These are phyloP conservation scores for Alternaria panax DNA, from an alignment of 2,329 filamentous ascomycete species.

Conservation along the genomic window DNA sequence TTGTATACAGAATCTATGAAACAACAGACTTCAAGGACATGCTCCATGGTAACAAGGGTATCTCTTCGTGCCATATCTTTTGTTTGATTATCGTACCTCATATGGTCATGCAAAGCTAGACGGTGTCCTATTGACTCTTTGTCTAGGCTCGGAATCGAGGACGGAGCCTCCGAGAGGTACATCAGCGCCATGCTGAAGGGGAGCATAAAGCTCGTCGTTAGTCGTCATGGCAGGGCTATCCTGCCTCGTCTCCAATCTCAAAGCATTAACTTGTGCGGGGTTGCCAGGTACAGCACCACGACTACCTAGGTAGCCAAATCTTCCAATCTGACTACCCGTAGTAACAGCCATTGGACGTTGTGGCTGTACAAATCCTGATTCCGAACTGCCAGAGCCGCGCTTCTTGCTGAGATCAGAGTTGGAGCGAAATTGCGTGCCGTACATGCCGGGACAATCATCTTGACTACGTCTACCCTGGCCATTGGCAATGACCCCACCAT, in stretches of 20 bases:
- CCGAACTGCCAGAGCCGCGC: slow-evolving; percentile 14
- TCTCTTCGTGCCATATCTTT: background rate
- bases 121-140: slow-evolving; percentile 15
- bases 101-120: slow-evolving; percentile 17
- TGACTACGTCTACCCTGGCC: slow-evolving; percentile 16
- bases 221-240: slow-evolving; percentile 25
- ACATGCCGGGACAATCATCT: slow-evolving; percentile 12
- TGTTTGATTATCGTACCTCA: background rate
- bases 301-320: slow-evolving; percentile 25
- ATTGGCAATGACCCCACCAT: slow-evolving; percentile 15
- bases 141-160: slow-evolving; percentile 17
- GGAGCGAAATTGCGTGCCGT: slow-evolving; percentile 18
- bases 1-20: background rate
- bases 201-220: slow-evolving; percentile 22
- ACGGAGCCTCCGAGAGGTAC: slow-evolving; percentile 23
- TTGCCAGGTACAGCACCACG: slow-evolving; percentile 12
- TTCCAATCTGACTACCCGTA: slow-evolving; percentile 18
- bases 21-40: background rate
- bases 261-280: slow-evolving; percentile 10
- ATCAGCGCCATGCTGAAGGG: slow-evolving; percentile 20
- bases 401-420: slow-evolving; percentile 8
- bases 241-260: slow-evolving; percentile 11
- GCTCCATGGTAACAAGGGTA: background rate
- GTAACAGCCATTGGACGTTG: slow-evolving; percentile 17
- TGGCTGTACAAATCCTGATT: slow-evolving; percentile 3